Percentiles rank a stretch among this genome's conserved stretches.
Conservation (phyloP, 768 basidiomycete genomes). For the Suillus clintonianus region DNA sequence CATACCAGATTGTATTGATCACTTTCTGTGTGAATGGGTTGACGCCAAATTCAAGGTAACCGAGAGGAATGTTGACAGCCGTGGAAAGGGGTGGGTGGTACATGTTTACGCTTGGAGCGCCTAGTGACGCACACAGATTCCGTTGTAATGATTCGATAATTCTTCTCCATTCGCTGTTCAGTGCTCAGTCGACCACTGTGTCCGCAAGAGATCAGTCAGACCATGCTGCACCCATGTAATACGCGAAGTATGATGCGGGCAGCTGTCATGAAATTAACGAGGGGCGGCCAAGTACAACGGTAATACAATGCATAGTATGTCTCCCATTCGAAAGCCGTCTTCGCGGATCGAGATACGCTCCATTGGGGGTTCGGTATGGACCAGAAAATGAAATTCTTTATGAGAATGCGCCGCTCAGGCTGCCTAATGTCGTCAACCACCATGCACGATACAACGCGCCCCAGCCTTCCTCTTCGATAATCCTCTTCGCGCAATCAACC, state of each 20-base stretch:
- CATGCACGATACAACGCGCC: slow-evolving; percentile 76
- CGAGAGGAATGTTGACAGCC: background rate
- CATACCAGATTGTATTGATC: background rate
- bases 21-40: background rate
- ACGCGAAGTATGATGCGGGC: no score
- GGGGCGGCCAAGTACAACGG: background rate
- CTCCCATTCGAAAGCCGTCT: background rate
- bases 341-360: background rate
- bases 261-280: background rate
- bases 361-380: background rate
- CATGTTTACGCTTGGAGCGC: background rate
- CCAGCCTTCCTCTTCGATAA: slow-evolving; percentile 79
- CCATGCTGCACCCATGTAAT: background rate
- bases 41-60: background rate
- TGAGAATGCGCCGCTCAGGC: slow-evolving; percentile 52
- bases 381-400: slow-evolving; percentile 11
- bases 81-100: background rate
- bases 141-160: no score
- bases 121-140: background rate
- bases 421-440: slow-evolving; percentile 78
- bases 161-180: background rate
- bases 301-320: slow-evolving; percentile 17
- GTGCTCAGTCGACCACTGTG: background rate
- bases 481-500: slow-evolving; percentile 73
- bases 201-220: background rate